These are phyloP conservation scores for Kodamaea plutei DNA, from an alignment of 1,139 yeast genomes.

Conservation along the genomic window DNA sequence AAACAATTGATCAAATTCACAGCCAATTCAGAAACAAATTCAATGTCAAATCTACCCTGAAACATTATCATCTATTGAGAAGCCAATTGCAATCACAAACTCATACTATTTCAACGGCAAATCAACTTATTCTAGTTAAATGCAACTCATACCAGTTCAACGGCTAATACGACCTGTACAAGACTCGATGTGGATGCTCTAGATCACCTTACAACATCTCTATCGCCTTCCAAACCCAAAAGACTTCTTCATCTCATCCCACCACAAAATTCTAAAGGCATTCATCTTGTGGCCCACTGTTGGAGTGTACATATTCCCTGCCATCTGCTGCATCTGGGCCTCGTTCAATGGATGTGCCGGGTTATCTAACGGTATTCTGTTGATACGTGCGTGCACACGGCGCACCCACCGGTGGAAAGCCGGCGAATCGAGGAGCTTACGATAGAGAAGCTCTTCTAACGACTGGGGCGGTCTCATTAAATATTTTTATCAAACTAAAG, in stretches of 20 bases:
- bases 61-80: too few relatives aligned
- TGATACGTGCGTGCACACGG: conserved; percentile 58
- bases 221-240: conserved; percentile 32
- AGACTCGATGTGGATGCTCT: too few relatives aligned
- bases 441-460: conserved; percentile 47
- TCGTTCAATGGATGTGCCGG: conserved; percentile 9
- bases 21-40: too few relatives aligned
- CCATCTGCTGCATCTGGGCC: conserved; percentile 18
- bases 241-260: conserved; percentile 56
- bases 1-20: too few relatives aligned
- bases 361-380: conserved; percentile 44
- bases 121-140: too few relatives aligned
- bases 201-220: too few relatives aligned
- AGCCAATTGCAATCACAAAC: too few relatives aligned
- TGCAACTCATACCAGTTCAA: too few relatives aligned
- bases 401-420: conserved; percentile 69
- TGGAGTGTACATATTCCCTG: conserved; percentile 38
- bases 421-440: conserved; percentile 45
- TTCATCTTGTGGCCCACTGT: conserved; percentile 51
- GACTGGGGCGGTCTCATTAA: conserved; percentile 26
- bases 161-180: too few relatives aligned
- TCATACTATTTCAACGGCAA: too few relatives aligned
- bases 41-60: too few relatives aligned
- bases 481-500: too few relatives aligned
- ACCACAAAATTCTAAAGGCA: conserved; percentile 61